Base-by-base conservation (phyloP, 768 basidiomycete genomes). In the Boletus pseudopeckii region DNA sequence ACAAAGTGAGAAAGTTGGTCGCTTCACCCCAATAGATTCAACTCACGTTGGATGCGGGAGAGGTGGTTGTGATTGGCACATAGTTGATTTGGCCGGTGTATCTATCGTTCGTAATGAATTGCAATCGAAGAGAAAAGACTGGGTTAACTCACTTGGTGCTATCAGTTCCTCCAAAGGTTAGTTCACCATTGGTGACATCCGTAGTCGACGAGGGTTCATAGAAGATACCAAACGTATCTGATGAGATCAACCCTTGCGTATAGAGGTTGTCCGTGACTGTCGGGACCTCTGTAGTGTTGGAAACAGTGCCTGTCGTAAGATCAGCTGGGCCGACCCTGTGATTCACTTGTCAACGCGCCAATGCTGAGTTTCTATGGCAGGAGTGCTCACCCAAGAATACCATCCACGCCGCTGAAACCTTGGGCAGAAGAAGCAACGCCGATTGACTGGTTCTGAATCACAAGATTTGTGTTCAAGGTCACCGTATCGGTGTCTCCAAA, bases 201-300 rank as follows among this genome's bases (percentile, higher is more conserved):
- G 58, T 42, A 9, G 60, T 47, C 1, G 77, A 77, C 5, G 79
- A 77, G 14, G 81, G 83, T 52, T 72, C 64, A 59, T 77, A 84
- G 47, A 73, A 83, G 61, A 83, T 79, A 5, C 79, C 80, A 50
- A 84, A 70, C 4, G 73, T 72, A 56, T 80, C 67, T 13, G 69
- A 58, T 14, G 72, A 44, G 55, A 85, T 83, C 3, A 65, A 66
- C 10, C 78, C 77, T 61, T 81, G 74, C 10, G 67, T 34, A 65
- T 72, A 79, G 13, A 83, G 74, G 64, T 79, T 84, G 68, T 83
- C 78, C n/a, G 77, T 80, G 17, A 85, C 77, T 11, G 83, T 84
- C 9, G 81, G 78, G 20, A 82, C 75, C 18, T 66, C 63, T 2
- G 62, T 41, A 10, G 67, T 70, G 48, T 68, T 65, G 4, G 67